phyloP scores from a whole-genome alignment of 257 asterid genomes.

The Primulina tabacum region DNA sequence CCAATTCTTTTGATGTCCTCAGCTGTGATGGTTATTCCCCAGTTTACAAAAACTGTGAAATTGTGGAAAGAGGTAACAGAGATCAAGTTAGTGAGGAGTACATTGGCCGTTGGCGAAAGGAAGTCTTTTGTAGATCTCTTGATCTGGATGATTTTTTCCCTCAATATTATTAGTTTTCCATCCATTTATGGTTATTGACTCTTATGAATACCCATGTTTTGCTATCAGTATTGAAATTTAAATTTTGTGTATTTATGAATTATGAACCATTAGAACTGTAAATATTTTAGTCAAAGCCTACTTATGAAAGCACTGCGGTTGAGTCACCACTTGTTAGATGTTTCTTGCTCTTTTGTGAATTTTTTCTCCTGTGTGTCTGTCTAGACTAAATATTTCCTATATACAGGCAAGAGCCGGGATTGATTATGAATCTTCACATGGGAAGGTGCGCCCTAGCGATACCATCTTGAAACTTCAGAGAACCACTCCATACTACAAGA shows the following conservation, averaged over 20 bases:
- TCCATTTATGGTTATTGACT: background rate
- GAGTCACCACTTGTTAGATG: background rate
- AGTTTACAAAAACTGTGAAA: too few species aligned
- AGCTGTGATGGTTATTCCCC: background rate
- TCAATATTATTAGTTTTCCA: background rate
- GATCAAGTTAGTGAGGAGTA: background rate
- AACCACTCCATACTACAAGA: slow-evolving; percentile 90
- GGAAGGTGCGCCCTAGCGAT: slow-evolving; percentile 85
- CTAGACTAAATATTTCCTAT: slow-evolving; percentile 16
- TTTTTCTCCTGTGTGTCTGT: slow-evolving; percentile 1
- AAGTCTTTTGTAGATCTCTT: background rate
- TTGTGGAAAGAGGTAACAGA: too few species aligned
- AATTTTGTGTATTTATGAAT: background rate
- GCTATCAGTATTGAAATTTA: too few species aligned
- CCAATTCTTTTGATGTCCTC: background rate
- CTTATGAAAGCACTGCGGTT: background rate
- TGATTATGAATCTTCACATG: slow-evolving; percentile 92
- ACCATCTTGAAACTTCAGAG: slow-evolving; percentile 95
- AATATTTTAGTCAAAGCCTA: background rate
- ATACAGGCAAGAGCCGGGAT: slow-evolving; percentile 97
- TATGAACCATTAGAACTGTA: background rate
- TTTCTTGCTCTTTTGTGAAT: background rate
- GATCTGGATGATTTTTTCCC: background rate
- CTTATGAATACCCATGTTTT: background rate
- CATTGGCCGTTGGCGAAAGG: background rate